Evolutionary conservation across 1,284 basidiomycete genomes (phyloP).

Genomic region (Cutaneotrichosporon cavernicola): DNA sequence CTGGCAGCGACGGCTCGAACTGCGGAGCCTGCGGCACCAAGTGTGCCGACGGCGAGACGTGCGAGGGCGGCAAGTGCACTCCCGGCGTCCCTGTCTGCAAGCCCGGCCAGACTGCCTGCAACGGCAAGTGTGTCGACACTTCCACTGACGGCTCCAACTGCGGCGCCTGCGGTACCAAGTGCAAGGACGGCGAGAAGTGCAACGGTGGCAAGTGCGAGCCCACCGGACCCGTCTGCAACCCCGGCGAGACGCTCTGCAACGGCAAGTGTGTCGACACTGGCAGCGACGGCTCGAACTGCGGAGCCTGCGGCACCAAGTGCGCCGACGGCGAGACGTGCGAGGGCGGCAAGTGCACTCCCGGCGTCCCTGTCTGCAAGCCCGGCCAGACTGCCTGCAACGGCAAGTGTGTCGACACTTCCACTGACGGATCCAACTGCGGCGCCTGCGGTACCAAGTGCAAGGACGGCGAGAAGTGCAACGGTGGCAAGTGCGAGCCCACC

Average conservation of each 20-base stretch:
- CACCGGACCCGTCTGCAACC: not conserved
- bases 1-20: not conserved
- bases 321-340: not conserved
- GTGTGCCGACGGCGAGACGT: not conserved
- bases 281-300: not conserved
- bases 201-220: not conserved
- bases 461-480: not conserved
- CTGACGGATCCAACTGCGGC: not conserved
- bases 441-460: not conserved
- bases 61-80: constrained; percentile 1
- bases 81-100: not conserved
- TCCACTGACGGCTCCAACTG: not conserved
- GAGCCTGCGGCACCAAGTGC: not conserved
- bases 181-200: not conserved
- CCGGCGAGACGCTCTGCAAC: not conserved
- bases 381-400: not conserved
- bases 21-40: not conserved
- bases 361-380: not conserved
- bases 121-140: not conserved
- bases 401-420: not conserved
- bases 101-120: not conserved
- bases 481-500: not conserved
- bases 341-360: not conserved
- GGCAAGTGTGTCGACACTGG: not conserved
- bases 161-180: not conserved